These are phyloP conservation scores for Leersia perrieri DNA, from an alignment of 176 grass and related monocot genomes.

Conservation along the genomic window DNA sequence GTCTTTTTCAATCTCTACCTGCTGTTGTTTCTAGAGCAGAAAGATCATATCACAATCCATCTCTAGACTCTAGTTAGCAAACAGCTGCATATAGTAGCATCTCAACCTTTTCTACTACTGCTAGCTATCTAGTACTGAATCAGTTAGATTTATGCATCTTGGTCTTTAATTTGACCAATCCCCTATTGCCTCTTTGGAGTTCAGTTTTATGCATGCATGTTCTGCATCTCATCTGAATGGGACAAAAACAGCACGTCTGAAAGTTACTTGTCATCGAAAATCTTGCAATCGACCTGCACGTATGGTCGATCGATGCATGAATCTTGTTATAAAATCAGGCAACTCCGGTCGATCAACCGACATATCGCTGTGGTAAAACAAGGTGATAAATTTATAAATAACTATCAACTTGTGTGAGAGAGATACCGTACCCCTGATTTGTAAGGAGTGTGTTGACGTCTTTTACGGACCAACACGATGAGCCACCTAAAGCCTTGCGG, in stretches of 20 bases:
- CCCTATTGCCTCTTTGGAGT: neutral
- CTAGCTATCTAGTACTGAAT: neutral
- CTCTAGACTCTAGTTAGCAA: neutral
- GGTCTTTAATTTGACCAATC: neutral
- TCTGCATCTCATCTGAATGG: neutral
- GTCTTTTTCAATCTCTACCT: neutral
- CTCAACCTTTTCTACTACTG: neutral
- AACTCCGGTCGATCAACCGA: neutral
- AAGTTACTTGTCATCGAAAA: neutral
- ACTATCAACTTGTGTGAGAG: neutral
- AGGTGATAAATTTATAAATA: neutral
- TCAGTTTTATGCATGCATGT: conserved; percentile 14
- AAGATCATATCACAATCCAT: neutral
- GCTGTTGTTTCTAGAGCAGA: neutral
- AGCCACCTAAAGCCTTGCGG: no score
- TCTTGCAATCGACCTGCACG: neutral
- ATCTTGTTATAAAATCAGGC: neutral
- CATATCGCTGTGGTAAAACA: neutral
- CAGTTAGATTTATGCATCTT: neutral
- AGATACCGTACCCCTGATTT: neutral
- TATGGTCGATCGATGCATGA: conserved; percentile 1
- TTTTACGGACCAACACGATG: no score
- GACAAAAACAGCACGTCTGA: neutral
- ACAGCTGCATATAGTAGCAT: no score
- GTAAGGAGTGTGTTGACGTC: no score